These are phyloP conservation scores for Solanum chilense DNA, from an alignment of 257 asterid genomes.

Conservation along the genomic window DNA sequence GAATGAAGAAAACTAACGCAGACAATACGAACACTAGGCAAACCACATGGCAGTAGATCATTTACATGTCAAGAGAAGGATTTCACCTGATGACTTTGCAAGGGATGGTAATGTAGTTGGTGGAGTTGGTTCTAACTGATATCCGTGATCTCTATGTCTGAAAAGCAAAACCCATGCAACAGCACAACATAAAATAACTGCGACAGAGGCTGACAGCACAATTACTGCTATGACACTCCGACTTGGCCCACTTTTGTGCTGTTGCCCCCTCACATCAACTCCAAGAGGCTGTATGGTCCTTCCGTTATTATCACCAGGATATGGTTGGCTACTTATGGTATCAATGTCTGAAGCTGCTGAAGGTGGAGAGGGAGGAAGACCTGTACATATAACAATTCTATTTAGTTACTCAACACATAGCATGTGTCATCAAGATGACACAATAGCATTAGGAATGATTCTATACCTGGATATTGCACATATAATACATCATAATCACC, in stretches of 20 bases:
- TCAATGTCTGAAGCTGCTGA: conserved; percentile 55
- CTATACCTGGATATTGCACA: conserved; percentile 84
- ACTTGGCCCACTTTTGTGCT: conserved; percentile 41
- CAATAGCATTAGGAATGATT: not conserved
- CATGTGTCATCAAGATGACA: not conserved
- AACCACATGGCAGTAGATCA: not conserved
- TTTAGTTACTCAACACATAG: not conserved
- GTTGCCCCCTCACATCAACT: conserved; percentile 55
- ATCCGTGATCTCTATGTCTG: conserved; percentile 23
- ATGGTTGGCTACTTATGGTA: conserved; percentile 49
- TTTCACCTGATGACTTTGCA: conserved; percentile 73
- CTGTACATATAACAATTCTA: conserved; percentile 27
- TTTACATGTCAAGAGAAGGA: not conserved
- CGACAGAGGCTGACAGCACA: conserved; percentile 48
- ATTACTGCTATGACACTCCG: conserved; percentile 50
- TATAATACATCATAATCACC: conserved; percentile 78
- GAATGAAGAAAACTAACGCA: not conserved
- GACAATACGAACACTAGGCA: not conserved
- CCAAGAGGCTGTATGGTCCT: conserved; percentile 68
- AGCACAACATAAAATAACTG: conserved; percentile 40
- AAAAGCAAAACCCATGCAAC: conserved; percentile 53
- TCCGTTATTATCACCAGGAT: conserved; percentile 53
- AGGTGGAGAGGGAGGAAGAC: conserved; percentile 93
- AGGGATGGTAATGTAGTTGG: conserved; percentile 40
- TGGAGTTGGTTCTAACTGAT: conserved; percentile 36